A percentile compares a stretch with the other conserved stretches of the same genome.
Conservation (phyloP, 805 yeast genomes). For the Dipodascus albidus region DNA sequence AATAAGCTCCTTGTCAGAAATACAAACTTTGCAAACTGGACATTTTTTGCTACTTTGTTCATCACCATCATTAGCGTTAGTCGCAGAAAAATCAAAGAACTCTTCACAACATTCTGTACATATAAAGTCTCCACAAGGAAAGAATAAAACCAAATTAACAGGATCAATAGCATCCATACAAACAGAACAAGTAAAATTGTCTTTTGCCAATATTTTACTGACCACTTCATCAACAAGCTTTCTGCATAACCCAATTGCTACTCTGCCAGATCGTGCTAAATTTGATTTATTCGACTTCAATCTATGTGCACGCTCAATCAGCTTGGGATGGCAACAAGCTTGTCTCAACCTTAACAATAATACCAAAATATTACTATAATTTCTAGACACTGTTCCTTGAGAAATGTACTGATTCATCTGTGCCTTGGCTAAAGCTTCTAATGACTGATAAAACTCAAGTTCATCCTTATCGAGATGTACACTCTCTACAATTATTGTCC, state of each 20-base stretch:
- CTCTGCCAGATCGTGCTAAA: constrained; percentile 6
- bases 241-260: constrained; percentile 20
- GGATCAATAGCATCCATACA: constrained; percentile 46
- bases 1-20: constrained; percentile 29
- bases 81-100: constrained; percentile 27
- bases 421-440: constrained; percentile 35
- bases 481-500: constrained; percentile 36
- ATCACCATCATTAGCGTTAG: neutral
- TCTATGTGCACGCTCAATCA: constrained; percentile 56
- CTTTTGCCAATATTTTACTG: constrained; percentile 19
- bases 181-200: constrained; percentile 43
- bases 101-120: constrained; percentile 51
- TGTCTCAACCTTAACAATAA: constrained; percentile 71
- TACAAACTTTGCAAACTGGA: constrained; percentile 35
- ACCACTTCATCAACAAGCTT: constrained; percentile 28
- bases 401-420: constrained; percentile 28
- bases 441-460: constrained; percentile 39
- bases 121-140: constrained; percentile 65
- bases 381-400: constrained; percentile 17
- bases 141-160: constrained; percentile 33
- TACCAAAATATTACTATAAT: constrained; percentile 53
- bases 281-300: constrained; percentile 6
- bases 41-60: constrained; percentile 35
- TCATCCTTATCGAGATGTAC: constrained; percentile 47
- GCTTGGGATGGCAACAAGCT: constrained; percentile 70